Base-by-base conservation (phyloP, 306 rosid genomes). In the Lathyrus sativus region DNA sequence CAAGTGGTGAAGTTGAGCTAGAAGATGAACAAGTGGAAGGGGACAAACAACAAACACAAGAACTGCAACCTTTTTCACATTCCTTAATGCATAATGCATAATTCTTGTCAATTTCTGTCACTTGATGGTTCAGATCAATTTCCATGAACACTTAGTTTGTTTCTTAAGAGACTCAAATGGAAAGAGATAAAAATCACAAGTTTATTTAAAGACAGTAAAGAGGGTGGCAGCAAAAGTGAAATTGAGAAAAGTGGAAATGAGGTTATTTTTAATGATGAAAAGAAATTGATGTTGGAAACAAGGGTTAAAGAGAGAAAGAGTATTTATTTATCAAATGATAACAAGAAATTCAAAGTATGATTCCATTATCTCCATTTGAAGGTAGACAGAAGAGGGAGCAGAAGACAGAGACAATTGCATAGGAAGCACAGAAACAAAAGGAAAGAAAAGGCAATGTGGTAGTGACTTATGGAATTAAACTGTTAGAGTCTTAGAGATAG, bases 81-180 rank as follows among this genome's bases (percentile, higher is more conserved):
- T 85, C 87, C 75, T 75, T 89, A 74, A 78, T 76, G 70, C 84
- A 86, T 29, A 53, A 48, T 67, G 73, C 84, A 74, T 80, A 83
- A 74, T 80, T 82, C 74, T 89, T 89, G 75, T 82, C 97, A 81
- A 62, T 84, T 83, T 91, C 92, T 67, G 55, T 62, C 79, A 78
- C 91, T 79, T 82, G 86, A 85, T 87, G 85, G 84, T 89, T 91
- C 86, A 89, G 95, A 89, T 89, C 96, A 92, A 92, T 84, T 88
- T 89, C 98, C 98, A 87, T 89, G 85, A 87, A 89, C 79, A 84
- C 85, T 56, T 48, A 7, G 31, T 69, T 79, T 55, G 62, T 55
- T 57, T 87, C 42, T 71, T 58, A 59, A n/a, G 54, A 76, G 69
- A 65, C 76, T 69, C 43, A 80, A 69, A 54, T 45, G 59, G 75